phyloP scores from a whole-genome alignment of 2,329 filamentous ascomycete species.

The Magnaporthiopsis rhizophila region DNA sequence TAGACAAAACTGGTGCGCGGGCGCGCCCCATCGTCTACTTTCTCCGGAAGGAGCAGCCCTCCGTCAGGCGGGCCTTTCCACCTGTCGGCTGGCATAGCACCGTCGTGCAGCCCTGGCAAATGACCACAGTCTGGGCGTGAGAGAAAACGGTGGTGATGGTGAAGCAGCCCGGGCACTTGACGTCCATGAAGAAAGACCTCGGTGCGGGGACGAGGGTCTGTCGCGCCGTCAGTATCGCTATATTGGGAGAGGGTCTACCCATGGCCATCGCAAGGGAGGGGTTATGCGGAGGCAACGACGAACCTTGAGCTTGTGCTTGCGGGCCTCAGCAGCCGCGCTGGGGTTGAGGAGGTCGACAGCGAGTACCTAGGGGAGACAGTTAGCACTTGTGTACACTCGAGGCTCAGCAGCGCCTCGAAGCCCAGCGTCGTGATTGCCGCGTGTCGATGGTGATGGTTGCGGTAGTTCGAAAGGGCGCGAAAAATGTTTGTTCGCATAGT shows the following conservation, averaged over 20 bases:
- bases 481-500: neutral
- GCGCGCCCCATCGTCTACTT: slow-evolving; percentile 65
- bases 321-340: slow-evolving; percentile 91
- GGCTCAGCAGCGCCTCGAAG: slow-evolving; percentile 9
- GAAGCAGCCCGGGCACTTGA: slow-evolving; percentile 99
- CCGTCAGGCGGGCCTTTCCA: slow-evolving; percentile 97
- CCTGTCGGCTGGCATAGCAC: slow-evolving; percentile 99
- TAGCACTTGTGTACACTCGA: slow-evolving; percentile 4
- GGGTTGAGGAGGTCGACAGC: slow-evolving; percentile 99
- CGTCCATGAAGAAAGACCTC: slow-evolving; percentile 99
- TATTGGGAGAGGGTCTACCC: neutral
- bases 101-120: slow-evolving; percentile 99
- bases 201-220: slow-evolving; percentile 90
- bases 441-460: neutral
- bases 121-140: slow-evolving; percentile 99
- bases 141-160: slow-evolving; percentile 99
- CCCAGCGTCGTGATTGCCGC: neutral
- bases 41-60: slow-evolving; percentile 99
- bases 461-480: neutral
- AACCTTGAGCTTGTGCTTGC: slow-evolving; percentile 99
- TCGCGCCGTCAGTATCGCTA: slow-evolving; percentile 12
- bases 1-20: slow-evolving; percentile 23
- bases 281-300: slow-evolving; percentile 18
- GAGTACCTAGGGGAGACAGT: slow-evolving; percentile 68
- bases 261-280: neutral